These are phyloP conservation scores for Colletotrichum musicola DNA, from an alignment of 2,329 filamentous ascomycete genomes.

Conservation along the genomic window DNA sequence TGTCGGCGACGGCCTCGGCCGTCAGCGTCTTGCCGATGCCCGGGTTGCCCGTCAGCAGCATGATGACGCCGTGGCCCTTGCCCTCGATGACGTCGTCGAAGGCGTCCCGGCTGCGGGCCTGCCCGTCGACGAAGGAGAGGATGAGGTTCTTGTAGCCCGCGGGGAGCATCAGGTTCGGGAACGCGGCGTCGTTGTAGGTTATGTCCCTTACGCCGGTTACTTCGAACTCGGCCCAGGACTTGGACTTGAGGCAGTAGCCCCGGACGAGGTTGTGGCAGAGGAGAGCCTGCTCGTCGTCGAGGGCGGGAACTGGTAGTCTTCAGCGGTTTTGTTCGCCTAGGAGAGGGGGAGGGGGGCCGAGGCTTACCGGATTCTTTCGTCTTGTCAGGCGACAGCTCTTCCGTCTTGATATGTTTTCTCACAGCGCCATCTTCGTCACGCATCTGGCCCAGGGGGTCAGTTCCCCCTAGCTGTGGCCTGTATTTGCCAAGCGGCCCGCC, in stretches of 20 bases:
- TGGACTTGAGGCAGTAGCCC: constrained; percentile 48
- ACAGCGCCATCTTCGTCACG: not conserved
- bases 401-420: not conserved
- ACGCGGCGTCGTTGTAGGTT: constrained; percentile 61
- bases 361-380: not conserved
- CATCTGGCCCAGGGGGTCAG: not conserved
- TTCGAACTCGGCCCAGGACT: constrained; percentile 51
- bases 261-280: constrained; percentile 53
- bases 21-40: constrained; percentile 27
- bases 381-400: not conserved
- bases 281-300: constrained; percentile 55
- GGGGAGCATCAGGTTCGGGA: constrained; percentile 61
- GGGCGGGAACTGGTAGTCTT: constrained; percentile 1
- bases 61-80: constrained; percentile 17
- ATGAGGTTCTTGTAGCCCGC: constrained; percentile 63
- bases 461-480: no score
- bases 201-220: constrained; percentile 58
- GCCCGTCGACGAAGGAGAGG: constrained; percentile 60
- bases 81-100: constrained; percentile 55
- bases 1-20: constrained; percentile 41
- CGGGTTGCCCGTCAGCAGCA: constrained; percentile 8
- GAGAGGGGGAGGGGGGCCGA: not conserved
- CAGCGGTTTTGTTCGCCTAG: not conserved
- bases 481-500: no score
- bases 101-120: constrained; percentile 50